A percentile compares a stretch with the other conserved stretches of the same genome.
Conservation (phyloP, 495 filamentous ascomycete species). For the Hypoxylon crocopeplum region DNA sequence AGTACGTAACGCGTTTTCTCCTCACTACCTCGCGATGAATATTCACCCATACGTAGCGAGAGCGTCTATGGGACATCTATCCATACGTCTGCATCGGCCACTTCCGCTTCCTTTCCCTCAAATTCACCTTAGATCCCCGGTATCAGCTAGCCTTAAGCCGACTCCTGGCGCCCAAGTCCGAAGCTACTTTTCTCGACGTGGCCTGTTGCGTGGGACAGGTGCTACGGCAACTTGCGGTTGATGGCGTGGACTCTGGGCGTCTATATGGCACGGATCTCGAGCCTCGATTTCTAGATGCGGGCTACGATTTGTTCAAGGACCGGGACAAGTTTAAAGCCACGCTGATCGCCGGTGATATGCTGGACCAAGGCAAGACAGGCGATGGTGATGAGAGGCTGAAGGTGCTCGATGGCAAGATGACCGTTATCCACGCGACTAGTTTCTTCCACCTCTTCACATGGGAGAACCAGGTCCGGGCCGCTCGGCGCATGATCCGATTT, state of each 20-base stretch:
- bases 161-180: conserved; percentile 44
- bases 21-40: not conserved
- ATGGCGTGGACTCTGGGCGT: conserved; percentile 48
- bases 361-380: conserved; percentile 6
- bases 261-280: conserved; percentile 53
- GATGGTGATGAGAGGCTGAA: conserved; percentile 23
- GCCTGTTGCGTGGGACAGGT: conserved; percentile 59
- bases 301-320: conserved; percentile 49
- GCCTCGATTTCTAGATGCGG: conserved; percentile 51
- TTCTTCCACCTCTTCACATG: conserved; percentile 56
- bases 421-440: conserved; percentile 50
- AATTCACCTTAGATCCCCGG: conserved; percentile 38
- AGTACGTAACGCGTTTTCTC: conserved; percentile 40
- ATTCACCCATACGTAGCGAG: conserved; percentile 43
- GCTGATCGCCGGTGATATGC: conserved; percentile 46
- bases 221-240: conserved; percentile 51
- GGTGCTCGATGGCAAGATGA: conserved; percentile 43
- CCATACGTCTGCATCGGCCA: conserved; percentile 62
- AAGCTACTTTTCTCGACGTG: conserved; percentile 50
- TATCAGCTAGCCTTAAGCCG: conserved; percentile 50
- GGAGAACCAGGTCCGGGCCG: conserved; percentile 45
- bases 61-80: conserved; percentile 53
- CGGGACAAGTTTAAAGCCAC: conserved; percentile 32
- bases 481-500: conserved; percentile 43
- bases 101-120: conserved; percentile 59